Base-by-base conservation (phyloP, 352 stramenopile genomes). In the Phytophthora citricola region DNA sequence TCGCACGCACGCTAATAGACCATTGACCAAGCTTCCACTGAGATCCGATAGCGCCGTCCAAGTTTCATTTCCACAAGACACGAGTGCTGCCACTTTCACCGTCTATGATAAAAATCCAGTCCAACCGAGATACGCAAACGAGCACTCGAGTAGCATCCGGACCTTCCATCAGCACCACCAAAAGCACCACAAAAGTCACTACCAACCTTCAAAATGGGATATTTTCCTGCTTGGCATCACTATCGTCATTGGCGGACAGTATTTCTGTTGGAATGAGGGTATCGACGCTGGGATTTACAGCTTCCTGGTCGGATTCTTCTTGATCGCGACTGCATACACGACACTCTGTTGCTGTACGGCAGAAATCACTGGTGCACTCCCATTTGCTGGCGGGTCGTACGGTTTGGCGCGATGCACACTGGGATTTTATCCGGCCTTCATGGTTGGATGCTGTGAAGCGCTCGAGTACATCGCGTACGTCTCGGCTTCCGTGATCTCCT, bases 391-490 rank as follows among this genome's bases (percentile, higher is more conserved):
- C 2, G 73, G 73, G 15, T 62, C 69, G 2, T 81, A 75, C 27
- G 73, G 73, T 3, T 60, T 81, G 9, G 59, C 70, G 3, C 32
- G 74, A 38, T 81, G 73, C n/a, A 76, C 73, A 34, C 34, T 76
- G 0, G 70, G 73, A 5, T 81, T 81, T 48, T 79, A 74, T 53
- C 61, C 67, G 0, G 75, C 63, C 0, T 83, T 73, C 46, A 69
- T 79, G 44, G 62, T 81, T 14, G 73, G 70, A 0, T 76, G 70
- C 44, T 76, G 54, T 17, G 75, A 81, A 34, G 61, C 69, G 8
- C 63, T 84, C n/a, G 69, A 81, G 45, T 79, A 81, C 45, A 79
- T 78, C 31, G 56, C 68, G 56, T 84, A 81, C 60, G 76, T 84
- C 27, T 66, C 73, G 17, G 47, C 69, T 0, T 73, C 70, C 3